phyloP scores from a whole-genome alignment of 176 grass and related monocot species.

The Thinopyrum elongatum region DNA sequence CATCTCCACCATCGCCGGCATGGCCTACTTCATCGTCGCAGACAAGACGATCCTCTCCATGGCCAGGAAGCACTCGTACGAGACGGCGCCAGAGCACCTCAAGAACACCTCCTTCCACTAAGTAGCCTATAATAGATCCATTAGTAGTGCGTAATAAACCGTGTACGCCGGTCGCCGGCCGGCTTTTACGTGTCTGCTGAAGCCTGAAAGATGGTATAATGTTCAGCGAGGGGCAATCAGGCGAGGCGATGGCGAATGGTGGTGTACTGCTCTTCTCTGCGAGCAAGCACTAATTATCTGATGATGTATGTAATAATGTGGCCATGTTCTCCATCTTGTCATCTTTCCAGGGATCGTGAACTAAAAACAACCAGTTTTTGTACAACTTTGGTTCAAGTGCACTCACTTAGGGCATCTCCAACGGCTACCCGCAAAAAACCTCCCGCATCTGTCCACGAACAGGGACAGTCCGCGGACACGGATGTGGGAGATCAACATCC shows the following conservation, averaged over 20 bases:
- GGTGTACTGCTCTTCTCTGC: no score
- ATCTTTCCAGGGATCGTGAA: neutral
- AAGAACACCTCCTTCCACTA: slow-evolving; percentile 43
- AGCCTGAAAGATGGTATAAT: neutral
- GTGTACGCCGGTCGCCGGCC: no score
- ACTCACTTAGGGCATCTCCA: no score
- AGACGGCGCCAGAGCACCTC: slow-evolving; percentile 25
- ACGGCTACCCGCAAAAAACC: no score
- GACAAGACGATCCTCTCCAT: slow-evolving; percentile 72
- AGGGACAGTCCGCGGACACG: no score
- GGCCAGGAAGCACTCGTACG: slow-evolving; percentile 59
- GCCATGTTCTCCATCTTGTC: no score
- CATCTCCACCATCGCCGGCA: slow-evolving; percentile 64
- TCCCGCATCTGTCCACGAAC: no score
- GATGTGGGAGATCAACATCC: no score
- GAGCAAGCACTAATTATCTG: neutral
- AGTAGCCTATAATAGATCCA: neutral
- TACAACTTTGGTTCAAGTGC: neutral
- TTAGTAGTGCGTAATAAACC: neutral
- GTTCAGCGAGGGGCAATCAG: neutral
- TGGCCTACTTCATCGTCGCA: slow-evolving; percentile 67
- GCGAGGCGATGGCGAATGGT: no score
- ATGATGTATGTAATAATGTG: neutral
- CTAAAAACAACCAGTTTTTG: neutral
- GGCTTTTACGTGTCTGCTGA: no score